A percentile compares a stretch with the other conserved stretches of the same genome.
These are phyloP conservation scores for Solanum aculeatissimum DNA, from an alignment of 305 asterid species.

Conservation along the genomic window DNA sequence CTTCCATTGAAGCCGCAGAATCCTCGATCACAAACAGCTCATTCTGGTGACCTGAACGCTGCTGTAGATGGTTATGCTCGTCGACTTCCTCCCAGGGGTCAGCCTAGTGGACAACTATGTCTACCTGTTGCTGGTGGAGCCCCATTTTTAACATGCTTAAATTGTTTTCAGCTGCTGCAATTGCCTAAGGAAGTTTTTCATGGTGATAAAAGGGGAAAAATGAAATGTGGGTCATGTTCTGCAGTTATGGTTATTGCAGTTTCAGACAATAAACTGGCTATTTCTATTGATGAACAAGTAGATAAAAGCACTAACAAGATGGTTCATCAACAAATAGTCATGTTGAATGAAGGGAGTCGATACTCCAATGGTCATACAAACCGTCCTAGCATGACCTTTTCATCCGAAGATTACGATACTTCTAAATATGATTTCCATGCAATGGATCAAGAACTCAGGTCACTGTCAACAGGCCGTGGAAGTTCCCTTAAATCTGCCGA, in stretches of 20 bases:
- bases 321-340: slow-evolving; percentile 5
- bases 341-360: slow-evolving; percentile 2
- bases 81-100: slow-evolving; percentile 31
- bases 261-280: slow-evolving; percentile 22
- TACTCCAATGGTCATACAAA: slow-evolving; percentile 11
- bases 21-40: slow-evolving; percentile 26
- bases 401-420: slow-evolving; percentile 51
- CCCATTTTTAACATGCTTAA: slow-evolving; percentile 67
- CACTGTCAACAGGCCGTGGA: slow-evolving; percentile 15
- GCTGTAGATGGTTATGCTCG: slow-evolving; percentile 32
- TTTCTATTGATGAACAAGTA: slow-evolving; percentile 25
- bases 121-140: slow-evolving; percentile 82
- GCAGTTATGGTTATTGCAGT: slow-evolving; percentile 31
- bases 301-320: slow-evolving; percentile 13
- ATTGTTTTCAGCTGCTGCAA: slow-evolving; percentile 54
- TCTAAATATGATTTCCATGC: slow-evolving; percentile 48
- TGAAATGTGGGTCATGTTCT: slow-evolving; percentile 74
- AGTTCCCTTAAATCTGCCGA: slow-evolving; percentile 19
- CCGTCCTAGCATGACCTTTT: slow-evolving; percentile 32
- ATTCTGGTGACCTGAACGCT: slow-evolving; percentile 44
- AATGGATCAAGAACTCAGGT: slow-evolving; percentile 34
- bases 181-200: slow-evolving; percentile 42
- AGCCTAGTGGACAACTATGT: slow-evolving; percentile 28
- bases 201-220: slow-evolving; percentile 21
- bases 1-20: slow-evolving; percentile 21